These are phyloP conservation scores for Bimuria novae-zelandiae DNA, from an alignment of 2,329 filamentous ascomycete species.

Conservation along the genomic window DNA sequence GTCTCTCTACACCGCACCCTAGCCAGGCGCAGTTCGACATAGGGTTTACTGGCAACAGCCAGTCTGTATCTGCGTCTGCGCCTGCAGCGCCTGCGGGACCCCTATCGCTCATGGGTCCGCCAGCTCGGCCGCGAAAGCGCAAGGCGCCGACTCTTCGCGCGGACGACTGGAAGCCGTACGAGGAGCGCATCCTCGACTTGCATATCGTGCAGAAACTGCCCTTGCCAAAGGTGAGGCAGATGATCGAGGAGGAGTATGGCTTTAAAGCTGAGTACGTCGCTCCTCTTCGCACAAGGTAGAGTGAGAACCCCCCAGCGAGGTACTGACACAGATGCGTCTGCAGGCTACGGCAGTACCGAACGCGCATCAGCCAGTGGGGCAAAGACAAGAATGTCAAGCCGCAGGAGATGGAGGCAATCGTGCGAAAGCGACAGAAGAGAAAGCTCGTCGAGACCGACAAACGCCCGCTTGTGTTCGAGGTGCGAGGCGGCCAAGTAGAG, in stretches of 20 bases:
- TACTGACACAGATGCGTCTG: conserved; percentile 4
- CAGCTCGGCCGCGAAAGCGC: conserved; percentile 18
- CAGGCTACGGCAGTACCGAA: conserved; percentile 17
- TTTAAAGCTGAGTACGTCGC: conserved; percentile 25
- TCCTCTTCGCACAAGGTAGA: background rate
- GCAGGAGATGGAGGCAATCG: conserved; percentile 20
- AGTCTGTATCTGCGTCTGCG: background rate
- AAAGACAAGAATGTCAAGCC: conserved; percentile 21
- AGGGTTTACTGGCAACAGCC: background rate
- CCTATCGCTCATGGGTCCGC: conserved; percentile 17
- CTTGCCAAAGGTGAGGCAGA: conserved; percentile 14
- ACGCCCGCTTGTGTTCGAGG: conserved; percentile 12
- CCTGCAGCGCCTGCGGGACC: conserved; percentile 2
- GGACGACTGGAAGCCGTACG: conserved; percentile 26
- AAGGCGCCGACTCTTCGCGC: conserved; percentile 28
- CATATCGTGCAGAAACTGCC: conserved; percentile 15
- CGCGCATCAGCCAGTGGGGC: conserved; percentile 18
- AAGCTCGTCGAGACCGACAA: conserved; percentile 18
- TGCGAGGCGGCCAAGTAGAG: conserved; percentile 16
- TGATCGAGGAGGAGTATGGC: conserved; percentile 14
- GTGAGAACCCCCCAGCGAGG: background rate
- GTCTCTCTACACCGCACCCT: background rate
- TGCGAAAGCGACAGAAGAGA: conserved; percentile 19
- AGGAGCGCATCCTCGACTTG: conserved; percentile 19
- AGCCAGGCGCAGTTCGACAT: conserved; percentile 3